Base-by-base conservation (phyloP, 345 rosid species). In the Citrus glauca region DNA sequence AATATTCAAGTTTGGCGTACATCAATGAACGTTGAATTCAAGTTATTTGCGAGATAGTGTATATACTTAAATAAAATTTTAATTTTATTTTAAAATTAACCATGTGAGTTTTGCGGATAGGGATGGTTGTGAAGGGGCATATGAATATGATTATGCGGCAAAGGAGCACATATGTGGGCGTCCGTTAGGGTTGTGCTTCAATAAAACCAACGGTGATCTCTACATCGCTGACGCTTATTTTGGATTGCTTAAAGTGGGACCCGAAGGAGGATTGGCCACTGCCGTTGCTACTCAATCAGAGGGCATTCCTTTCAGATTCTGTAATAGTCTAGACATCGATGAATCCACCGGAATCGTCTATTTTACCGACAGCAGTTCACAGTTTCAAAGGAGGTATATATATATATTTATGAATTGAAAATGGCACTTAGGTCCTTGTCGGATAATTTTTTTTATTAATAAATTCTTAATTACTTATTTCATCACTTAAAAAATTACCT, bases 171-270 rank as follows among this genome's bases (percentile, higher is more conserved):
- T 80, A 0, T 87, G 90, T 50, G 90, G 90, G 42, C 81, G 90
- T 24, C 87, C 90, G 19, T 32, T 85, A 35, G 90, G 90, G 4
- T 56, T 87, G 13, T 53, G 81, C 68, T 87, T 87, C 37, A 30
- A 77, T 70, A 45, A 57, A 2, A 28, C 5, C 37, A 80, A 80
- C 1, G 84, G 90, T 53, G 87, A 84, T n/a, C 84, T 87, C 4
- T 85, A 85, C 81, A 77, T 87, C 19, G 90, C 88, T 24, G 90
- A 87, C 32, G 88, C 90, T 0, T 87, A 85, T 42, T 65, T 69
- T 76, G 90, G 90, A 32, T 81, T 87, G 10, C 78, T 85, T 0
- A 73, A 25, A 2, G 87, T 87, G 0, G 87, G 88, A 17, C 84
- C 83, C 9, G 68, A 69, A 2, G 90, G 90, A 0, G 88, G 90